Evolutionary conservation across 768 basidiomycete species (phyloP), one percentile per base, ranked within the genome.

Genomic region (Boletus eberwhitei): DNA sequence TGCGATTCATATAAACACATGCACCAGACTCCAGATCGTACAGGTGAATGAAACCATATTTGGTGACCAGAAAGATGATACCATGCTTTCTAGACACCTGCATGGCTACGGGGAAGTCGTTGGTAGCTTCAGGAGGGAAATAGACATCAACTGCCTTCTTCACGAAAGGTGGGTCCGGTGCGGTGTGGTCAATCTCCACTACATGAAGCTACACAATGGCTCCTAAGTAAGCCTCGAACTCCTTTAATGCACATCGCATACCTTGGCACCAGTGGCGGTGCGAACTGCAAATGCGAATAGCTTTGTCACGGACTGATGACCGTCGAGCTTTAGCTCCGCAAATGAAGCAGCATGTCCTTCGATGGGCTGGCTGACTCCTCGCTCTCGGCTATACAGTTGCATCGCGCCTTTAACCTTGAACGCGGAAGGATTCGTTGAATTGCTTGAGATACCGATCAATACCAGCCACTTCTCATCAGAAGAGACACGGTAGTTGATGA

Each of bases 1-100:
- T 99, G 60, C 97, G 90, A 81, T 99, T 99, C 97, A 99, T 99
- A 79, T 98, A 99, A 55, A 99, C 85, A 75, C 97, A 98, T 41
- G 92, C 87, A 53, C 95, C 97, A 9, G 93, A 84, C 73, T 99
- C 97, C 59, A 98, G 84, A 73, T 99, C 97, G 73, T 99, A 99
- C 14, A 99, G 82, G 72, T 98, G 97, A 67, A 99, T 98, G 76
- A 99, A 99, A 39, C 97, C 97, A 70, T 93, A 98, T 73, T 99
- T 99, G 52, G 97, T 98, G 68, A 98, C 92, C 53, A 99, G 82
- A 75, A 95, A 99, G 66, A 97, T 77, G 72, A 99, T 93, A 35
- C 97, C 96, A 72, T 97, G 95, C 71, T 92, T 91, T 73, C 88
- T 86, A 38, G 97, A 98, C 35, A 98, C 93, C 70, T 99, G 97